Base-by-base conservation (phyloP, 345 rosid genomes). In the Acer saccharum region DNA sequence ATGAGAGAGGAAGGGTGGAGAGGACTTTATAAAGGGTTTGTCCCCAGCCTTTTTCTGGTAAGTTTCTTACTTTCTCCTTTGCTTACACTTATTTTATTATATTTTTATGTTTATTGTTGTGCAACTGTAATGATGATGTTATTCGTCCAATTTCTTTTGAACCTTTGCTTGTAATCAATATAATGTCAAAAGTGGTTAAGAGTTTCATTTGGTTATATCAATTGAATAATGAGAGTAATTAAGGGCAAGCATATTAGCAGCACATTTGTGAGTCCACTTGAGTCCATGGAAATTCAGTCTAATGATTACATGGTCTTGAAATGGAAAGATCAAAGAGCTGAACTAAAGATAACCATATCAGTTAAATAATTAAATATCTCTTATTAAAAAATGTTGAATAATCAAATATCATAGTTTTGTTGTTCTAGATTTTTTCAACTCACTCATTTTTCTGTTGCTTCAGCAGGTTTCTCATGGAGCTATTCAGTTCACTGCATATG, bases 381-480 rank as follows among this genome's bases (percentile, higher is more conserved):
- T 5, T 54, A 54, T 54, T 14, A 54, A n/a, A 20, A 10, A 39
- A 67, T 1, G 21, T 10, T 70, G 61, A 50, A 5, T 4, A 14
- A 65, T 65, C 68, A 65, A 63, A 21, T 46, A 10, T 60, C 10
- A 16, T 25, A 29, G 23, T 77, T 77, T 72, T 62, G 71, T 29
- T 66, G 18, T 71, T 68, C 73, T 27, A 44, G 27, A 63, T 9
- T 67, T 72, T 82, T 65, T 25, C 65, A 69, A 73, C 68, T 57
- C 41, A 67, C 69, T 58, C 64, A 20, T 50, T 14, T 65, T 66
- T 66, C 43, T 72, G 75, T 77, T 86, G 78, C 82, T 87, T 86
- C 85, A 90, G 93, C 97, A 94, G 98, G 95, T 94, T 87, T 94
- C 97, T 79, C 99, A 94, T 80, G 98, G 94, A 74, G 98, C 94